These are phyloP conservation scores for Botrytis paeoniae DNA, from an alignment of 2,329 filamentous ascomycete species.

Conservation along the genomic window DNA sequence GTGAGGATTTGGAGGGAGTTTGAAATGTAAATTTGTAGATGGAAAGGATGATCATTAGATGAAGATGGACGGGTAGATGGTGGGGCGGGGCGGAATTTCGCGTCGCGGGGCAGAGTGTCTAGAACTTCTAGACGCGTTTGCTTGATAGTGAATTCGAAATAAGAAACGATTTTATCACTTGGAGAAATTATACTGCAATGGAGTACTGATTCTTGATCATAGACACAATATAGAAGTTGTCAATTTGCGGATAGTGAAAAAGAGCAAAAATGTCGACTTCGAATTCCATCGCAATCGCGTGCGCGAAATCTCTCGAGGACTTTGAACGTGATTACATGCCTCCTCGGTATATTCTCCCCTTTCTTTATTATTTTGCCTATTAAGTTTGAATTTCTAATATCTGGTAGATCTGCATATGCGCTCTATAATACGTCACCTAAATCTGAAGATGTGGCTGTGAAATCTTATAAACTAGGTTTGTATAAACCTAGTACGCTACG, in stretches of 20 bases:
- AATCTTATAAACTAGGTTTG: conserved; percentile 47
- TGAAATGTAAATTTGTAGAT: not conserved
- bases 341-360: conserved; percentile 34
- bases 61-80: not conserved
- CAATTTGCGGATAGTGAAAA: not conserved
- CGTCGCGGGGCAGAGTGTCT: conserved; percentile 18
- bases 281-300: conserved; percentile 46
- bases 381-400: conserved; percentile 19
- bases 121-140: not conserved
- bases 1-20: not conserved
- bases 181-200: not conserved
- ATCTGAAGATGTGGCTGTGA: conserved; percentile 33
- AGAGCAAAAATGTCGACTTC: not conserved
- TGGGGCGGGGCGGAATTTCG: conserved; percentile 12
- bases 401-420: not conserved
- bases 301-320: conserved; percentile 45
- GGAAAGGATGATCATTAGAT: not conserved
- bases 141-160: too few relatives aligned
- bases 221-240: not conserved
- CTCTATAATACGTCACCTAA: not conserved
- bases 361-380: not conserved
- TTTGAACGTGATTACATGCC: conserved; percentile 51
- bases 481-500: conserved; percentile 41
- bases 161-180: not conserved
- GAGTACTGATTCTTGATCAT: not conserved